Base-by-base conservation (phyloP, 305 asterid species). In the Fraxinus ornus region DNA sequence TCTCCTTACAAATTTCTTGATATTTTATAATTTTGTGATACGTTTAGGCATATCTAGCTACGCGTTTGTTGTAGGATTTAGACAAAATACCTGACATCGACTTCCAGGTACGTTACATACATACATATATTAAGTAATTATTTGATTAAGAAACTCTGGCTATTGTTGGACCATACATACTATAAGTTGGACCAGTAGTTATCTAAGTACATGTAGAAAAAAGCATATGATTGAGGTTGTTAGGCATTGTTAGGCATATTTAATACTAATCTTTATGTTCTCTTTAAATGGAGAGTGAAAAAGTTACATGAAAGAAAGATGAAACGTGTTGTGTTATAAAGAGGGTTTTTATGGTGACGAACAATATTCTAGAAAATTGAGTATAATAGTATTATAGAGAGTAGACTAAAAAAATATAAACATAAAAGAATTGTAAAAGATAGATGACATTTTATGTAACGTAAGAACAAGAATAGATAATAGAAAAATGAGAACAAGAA, bases 61-160 rank as follows among this genome's bases (percentile, higher is more conserved):
- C n/a, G n/a, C n/a, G n/a, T n/a, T n/a, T n/a, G n/a, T n/a, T n/a
- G n/a, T n/a, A n/a, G n/a, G n/a, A n/a, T n/a, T n/a, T 78, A 83
- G 90, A 86, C 92, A 89, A 89, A 79, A 84, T 37, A 77, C 84
- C 57, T 81, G 79, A 85, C 86, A 90, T 84, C 87, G 79, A 81
- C 82, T 87, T 88, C 90, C 94, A 86, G 93, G 89, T 90, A 86
- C 88, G 85, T 88, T 87, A 21, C 2, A 77, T 70, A 47, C n/a
- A 47, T 47, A 47, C n/a, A 47, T 15, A 13, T 47, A 13, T 47
- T 47, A 47, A 47, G n/a, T 47, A 47, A 13, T 47, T 47, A 47
- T 13, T 15, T 24, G 2, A 36, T 13, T 47, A 47, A 47, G 1
- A 47, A 44, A 47, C 57, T 47, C 57, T 13, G 13, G 57, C 57